These are phyloP conservation scores for Cyclanthera cordifolia DNA, from an alignment of 306 rosid genomes.

Conservation along the genomic window DNA sequence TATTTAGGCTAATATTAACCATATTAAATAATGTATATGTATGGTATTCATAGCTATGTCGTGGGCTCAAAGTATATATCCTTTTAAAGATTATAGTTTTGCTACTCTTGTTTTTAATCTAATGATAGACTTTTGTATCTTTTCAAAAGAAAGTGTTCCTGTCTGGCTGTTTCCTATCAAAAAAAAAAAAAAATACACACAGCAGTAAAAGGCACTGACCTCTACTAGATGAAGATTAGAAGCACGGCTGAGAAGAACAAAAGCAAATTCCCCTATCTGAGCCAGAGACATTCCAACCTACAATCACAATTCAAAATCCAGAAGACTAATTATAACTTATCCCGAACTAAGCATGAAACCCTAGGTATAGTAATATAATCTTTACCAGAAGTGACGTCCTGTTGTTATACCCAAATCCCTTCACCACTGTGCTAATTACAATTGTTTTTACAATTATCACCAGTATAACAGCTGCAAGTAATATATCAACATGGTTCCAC, in stretches of 20 bases:
- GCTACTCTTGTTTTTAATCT: no score
- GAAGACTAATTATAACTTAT: background rate
- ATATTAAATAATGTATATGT: background rate
- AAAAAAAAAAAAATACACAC: no score
- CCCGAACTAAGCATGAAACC: background rate
- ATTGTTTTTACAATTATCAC: slow-evolving; percentile 79
- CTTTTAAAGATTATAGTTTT: no score
- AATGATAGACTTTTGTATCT: no score
- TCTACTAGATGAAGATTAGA: slow-evolving; percentile 93
- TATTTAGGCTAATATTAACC: background rate
- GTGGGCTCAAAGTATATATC: no score
- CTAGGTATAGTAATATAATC: slow-evolving; percentile 21
- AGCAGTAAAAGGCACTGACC: slow-evolving; percentile 35
- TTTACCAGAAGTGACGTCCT: slow-evolving; percentile 83
- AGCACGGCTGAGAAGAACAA: slow-evolving; percentile 98
- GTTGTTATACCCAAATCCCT: slow-evolving; percentile 90
- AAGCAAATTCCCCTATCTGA: slow-evolving; percentile 93
- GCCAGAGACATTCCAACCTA: slow-evolving; percentile 99
- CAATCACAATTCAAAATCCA: slow-evolving; percentile 33
- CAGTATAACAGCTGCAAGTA: slow-evolving; percentile 86
- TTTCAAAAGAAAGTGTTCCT: no score
- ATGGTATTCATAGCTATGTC: no score
- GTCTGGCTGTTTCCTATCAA: no score
- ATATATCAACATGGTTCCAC: slow-evolving; percentile 94
- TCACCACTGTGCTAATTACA: slow-evolving; percentile 66